Conservation (phyloP, 306 rosid species). For the Rubus parviflorus region DNA sequence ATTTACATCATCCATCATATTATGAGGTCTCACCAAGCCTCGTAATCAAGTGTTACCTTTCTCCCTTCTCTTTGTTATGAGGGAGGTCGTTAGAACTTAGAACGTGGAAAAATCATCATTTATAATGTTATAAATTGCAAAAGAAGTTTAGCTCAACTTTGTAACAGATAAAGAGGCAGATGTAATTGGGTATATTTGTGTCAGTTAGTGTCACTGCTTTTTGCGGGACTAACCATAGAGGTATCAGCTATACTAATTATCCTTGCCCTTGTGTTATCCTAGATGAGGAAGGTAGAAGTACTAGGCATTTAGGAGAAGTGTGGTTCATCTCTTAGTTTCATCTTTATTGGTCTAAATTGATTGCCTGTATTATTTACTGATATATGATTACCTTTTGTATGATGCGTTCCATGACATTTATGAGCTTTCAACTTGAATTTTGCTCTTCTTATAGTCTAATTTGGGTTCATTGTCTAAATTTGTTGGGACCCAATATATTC, state of each 20-base stretch:
- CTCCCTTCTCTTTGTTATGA: background rate
- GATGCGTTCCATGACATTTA: background rate
- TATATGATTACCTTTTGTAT: background rate
- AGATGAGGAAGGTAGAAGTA: background rate
- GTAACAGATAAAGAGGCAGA: background rate
- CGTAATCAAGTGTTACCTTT: background rate
- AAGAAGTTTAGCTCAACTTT: background rate
- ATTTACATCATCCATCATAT: background rate
- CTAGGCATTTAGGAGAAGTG: background rate
- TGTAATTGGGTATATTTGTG: background rate
- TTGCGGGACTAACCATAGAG: background rate
- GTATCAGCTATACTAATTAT: background rate
- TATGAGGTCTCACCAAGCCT: background rate
- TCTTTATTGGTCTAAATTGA: background rate
- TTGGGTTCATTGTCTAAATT: constrained; percentile 28
- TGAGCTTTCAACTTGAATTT: constrained; percentile 2
- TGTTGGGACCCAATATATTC: constrained; percentile 18
- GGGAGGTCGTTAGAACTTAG: background rate
- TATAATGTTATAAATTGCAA: background rate
- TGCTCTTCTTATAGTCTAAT: background rate
- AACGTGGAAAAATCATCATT: background rate
- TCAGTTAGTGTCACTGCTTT: background rate
- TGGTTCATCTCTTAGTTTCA: background rate
- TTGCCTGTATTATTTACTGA: background rate
- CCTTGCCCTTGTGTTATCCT: background rate